Base-by-base conservation (phyloP, 2,329 filamentous ascomycete species). In the Sporothrix schenckii region DNA sequence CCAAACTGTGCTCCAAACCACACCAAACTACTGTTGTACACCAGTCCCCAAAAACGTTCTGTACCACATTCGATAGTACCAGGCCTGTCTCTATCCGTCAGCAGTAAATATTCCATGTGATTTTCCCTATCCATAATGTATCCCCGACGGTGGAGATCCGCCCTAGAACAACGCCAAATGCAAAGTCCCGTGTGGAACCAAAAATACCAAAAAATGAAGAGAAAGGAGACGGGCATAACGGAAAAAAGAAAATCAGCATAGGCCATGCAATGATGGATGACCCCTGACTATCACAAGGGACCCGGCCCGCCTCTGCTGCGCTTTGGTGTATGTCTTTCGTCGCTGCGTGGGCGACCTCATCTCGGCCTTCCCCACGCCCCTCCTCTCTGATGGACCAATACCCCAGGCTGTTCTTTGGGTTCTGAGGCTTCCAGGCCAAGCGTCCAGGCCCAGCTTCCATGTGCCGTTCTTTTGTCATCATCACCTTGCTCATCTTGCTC, bases 221-320 rank as follows among this genome's bases (percentile, higher is more conserved):
- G 19, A 58, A 68, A 44, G 34, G 19, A 67, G 14, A 54, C 30
- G n/a, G 54, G 52, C 21, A 49, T 21, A 52, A 47, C 30, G 13
- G 39, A 16, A 63, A 53, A 16, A 63, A 19, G 10, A 30, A 41
- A 21, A 54, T 19, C n/a, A 50, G 4, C 27, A 30, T 30, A 65
- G 56, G 56, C 30, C n/a, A 61, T 14, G 34, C 34, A 41, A 44
- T n/a, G 39, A 39, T 3, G 53, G 39, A 39, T 3, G 53, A 60
- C 66, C 53, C 66, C 67, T 61, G 67, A 69, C 52, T 34, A 68
- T 68, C 66, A 68, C 66, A 68, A 56, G 65, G 66, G 66, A 21
- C 34, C 66, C 24, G 3, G 7, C 14, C 21, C 30, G 19, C 14
- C n/a, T 27, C 13, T 34, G 13, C 58, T 39, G 21, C 58, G 11